Base-by-base conservation (phyloP, 257 asterid species). In the Nicotiana undulata region DNA sequence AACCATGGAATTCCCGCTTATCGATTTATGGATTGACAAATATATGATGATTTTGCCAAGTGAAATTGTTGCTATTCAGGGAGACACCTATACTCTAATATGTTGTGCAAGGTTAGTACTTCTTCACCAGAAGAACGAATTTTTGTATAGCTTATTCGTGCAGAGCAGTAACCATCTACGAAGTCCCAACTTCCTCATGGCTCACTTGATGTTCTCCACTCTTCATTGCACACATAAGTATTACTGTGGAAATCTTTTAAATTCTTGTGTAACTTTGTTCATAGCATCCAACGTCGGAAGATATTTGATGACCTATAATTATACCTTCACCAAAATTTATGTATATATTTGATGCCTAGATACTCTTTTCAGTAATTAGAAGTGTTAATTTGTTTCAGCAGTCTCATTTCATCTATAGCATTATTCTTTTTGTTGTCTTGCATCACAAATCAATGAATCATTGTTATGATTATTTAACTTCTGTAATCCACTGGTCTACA, bases 1-100 rank as follows among this genome's bases (percentile, higher is more conserved):
- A 91, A 86, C 83, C 95, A 95, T 0, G 97, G 98, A 77, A 92
- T 95, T 66, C 99, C 98, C 18, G 86, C 92, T 51, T 84, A 89
- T 9, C 87, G 86, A 60, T 87, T 89, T 84, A 89, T 9, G 89
- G 86, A 60, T 86, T 89, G 92, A 82, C 89, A 78, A 87, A 87
- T 49, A 8, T 65, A 26, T 83, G 89, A 79, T 49, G 78, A 74
- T 24, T 44, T 22, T 24, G 10, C 61, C 29, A 32, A 72, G 31
- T 72, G 22, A 53, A 26, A 13, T 4, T 58, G 34, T 37, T 79
- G 64, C 29, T 24, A 59, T 63, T 65, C 82, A 32, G 32, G 86
- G 83, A 22, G 75, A 24, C 49, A 70, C 20, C 72, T 63, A 79
- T 53, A 20, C 31, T 60, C 58, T 55, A 11, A 55, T 51, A 76